A percentile compares a stretch with the other conserved stretches of the same genome.
phyloP scores from a whole-genome alignment of 768 basidiomycete genomes.

The Psilocybe cubensis region DNA sequence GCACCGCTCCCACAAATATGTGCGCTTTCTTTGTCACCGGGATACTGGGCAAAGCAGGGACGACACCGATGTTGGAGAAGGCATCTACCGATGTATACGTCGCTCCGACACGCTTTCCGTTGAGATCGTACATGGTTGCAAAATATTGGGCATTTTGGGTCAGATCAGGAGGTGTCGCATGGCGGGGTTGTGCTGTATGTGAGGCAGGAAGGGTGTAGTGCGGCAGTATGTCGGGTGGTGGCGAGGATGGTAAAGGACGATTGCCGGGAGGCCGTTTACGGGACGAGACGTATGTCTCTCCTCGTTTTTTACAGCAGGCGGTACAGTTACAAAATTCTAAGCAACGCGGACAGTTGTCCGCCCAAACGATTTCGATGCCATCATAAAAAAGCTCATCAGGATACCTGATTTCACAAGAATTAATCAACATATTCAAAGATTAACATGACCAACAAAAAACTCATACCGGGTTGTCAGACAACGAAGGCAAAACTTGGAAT shows the following conservation, averaged over 20 bases:
- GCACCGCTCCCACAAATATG: constrained; percentile 30
- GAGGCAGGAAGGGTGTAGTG: neutral
- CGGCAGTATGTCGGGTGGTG: neutral
- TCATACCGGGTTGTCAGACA: constrained; percentile 23
- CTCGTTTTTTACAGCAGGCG: constrained; percentile 43
- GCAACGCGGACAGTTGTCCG: constrained; percentile 47
- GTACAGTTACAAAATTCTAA: constrained; percentile 52
- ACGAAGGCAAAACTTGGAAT: constrained; percentile 14
- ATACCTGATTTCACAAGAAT: constrained; percentile 25
- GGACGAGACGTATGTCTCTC: constrained; percentile 43
- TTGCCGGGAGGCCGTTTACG: neutral
- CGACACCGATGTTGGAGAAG: constrained; percentile 19
- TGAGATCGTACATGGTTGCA: constrained; percentile 32
- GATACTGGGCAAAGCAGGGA: constrained; percentile 14
- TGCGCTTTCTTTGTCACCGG: constrained; percentile 1
- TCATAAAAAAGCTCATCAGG: constrained; percentile 24
- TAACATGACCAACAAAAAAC: neutral
- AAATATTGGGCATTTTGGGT: constrained; percentile 27
- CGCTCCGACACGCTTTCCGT: constrained; percentile 29
- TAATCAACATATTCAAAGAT: neutral
- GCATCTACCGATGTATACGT: constrained; percentile 19
- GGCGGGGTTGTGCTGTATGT: neutral
- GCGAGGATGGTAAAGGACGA: neutral
- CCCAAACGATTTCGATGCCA: constrained; percentile 22
- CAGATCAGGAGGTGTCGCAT: neutral